A percentile compares a stretch with the other conserved stretches of the same genome.
phyloP scores from a whole-genome alignment of 108 stramenopile species.

The Cyclostephanos tholiformis region DNA sequence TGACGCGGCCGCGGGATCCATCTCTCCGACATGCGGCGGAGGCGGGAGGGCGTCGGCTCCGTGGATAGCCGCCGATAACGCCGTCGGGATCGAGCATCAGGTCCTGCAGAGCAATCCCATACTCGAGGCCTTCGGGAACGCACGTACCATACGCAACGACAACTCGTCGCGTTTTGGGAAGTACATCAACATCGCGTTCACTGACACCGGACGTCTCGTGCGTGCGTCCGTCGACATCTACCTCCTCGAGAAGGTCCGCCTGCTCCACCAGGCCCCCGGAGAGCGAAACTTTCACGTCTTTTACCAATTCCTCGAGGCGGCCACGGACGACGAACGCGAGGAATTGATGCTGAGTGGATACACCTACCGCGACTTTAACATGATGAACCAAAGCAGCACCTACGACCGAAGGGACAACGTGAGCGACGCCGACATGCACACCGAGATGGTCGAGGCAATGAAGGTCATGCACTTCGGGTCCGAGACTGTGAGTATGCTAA shows the following conservation, averaged over 20 bases:
- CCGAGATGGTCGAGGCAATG: slow-evolving; percentile 67
- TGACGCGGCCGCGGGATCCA: slow-evolving; percentile 9
- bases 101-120: slow-evolving; percentile 90
- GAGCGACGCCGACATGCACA: slow-evolving; percentile 61
- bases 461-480: slow-evolving; percentile 55
- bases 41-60: background rate
- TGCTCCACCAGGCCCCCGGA: slow-evolving; percentile 75
- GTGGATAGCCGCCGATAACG: background rate
- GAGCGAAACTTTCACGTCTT: slow-evolving; percentile 97
- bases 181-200: slow-evolving; percentile 85
- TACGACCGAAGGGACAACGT: slow-evolving; percentile 55
- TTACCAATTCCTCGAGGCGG: slow-evolving; percentile 76
- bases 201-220: slow-evolving; percentile 52
- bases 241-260: slow-evolving; percentile 92
- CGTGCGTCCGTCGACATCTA: slow-evolving; percentile 87
- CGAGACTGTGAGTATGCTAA: slow-evolving; percentile 45
- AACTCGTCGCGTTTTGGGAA: slow-evolving; percentile 98
- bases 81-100: slow-evolving; percentile 63
- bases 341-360: slow-evolving; percentile 26
- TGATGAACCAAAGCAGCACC: slow-evolving; percentile 55
- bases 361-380: slow-evolving; percentile 34
- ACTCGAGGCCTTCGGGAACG: slow-evolving; percentile 93
- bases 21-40: background rate
- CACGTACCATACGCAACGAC: slow-evolving; percentile 86
- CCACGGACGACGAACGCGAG: slow-evolving; percentile 45